Evolutionary conservation across 2,329 filamentous ascomycete genomes (phyloP).

Genomic region (Septoria linicola): DNA sequence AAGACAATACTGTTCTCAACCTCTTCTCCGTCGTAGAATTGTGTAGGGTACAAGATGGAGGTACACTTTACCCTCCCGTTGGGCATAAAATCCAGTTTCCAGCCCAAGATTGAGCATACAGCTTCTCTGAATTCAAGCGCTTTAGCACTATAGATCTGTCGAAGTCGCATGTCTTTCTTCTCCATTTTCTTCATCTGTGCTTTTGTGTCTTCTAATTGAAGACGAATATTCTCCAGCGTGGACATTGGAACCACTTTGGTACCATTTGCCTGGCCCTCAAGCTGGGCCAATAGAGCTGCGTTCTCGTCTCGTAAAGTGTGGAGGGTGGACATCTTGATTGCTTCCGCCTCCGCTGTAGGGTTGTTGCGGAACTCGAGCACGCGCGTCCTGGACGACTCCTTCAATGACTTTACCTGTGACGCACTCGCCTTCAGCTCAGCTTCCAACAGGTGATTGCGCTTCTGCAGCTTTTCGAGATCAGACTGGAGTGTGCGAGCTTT

Average conservation of each 20-base stretch:
- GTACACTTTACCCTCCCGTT: constrained; percentile 94
- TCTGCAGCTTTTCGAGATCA: constrained; percentile 68
- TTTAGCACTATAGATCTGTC: constrained; percentile 89
- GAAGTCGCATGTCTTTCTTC: constrained; percentile 80
- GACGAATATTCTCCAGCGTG: constrained; percentile 70
- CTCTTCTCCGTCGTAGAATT: constrained; percentile 45
- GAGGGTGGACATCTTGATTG: constrained; percentile 78
- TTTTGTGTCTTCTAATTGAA: constrained; percentile 65
- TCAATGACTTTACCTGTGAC: constrained; percentile 68
- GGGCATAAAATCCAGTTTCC: constrained; percentile 94
- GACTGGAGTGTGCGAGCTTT: constrained; percentile 86
- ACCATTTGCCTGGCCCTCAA: constrained; percentile 50
- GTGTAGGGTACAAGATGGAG: constrained; percentile 70
- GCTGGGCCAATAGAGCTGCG: constrained; percentile 66
- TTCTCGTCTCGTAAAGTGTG: constrained; percentile 80
- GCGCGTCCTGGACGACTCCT: constrained; percentile 71
- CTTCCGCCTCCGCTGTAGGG: constrained; percentile 81
- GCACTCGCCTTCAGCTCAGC: constrained; percentile 71
- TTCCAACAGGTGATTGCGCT: constrained; percentile 67
- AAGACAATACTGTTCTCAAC: constrained; percentile 69
- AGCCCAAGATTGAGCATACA: constrained; percentile 86
- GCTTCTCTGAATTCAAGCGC: constrained; percentile 93
- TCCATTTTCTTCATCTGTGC: constrained; percentile 61
- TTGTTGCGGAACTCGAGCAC: constrained; percentile 87
- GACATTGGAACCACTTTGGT: constrained; percentile 71